Base-by-base conservation (phyloP, 257 asterid species). In the Schizonepeta tenuifolia region DNA sequence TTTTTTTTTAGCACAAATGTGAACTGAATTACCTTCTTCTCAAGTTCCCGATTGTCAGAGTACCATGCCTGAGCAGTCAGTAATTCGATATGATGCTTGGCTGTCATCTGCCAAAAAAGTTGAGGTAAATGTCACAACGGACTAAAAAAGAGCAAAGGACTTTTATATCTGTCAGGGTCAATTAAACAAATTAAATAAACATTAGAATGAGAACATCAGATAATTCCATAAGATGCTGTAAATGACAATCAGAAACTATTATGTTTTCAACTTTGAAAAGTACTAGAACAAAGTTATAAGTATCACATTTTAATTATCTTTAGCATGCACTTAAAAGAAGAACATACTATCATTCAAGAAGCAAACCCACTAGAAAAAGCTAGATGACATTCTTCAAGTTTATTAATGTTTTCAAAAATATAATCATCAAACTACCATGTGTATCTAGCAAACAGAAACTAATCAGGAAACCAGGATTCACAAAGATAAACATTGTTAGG, bases 11-110 rank as follows among this genome's bases (percentile, higher is more conserved):
- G n/a, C n/a, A n/a, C n/a, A n/a, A n/a, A n/a, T n/a, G 26, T 24
- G 2, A 24, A 24, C 26, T 24, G 2, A 24, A 24, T 31, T 72
- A 94, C 99, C 97, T 87, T 92, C 61, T 77, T 78, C 77, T 80
- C 77, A 68, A 95, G 95, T 79, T 90, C 96, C 79, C 72, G 79
- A 51, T 82, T 77, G 40, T 81, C 86, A 49, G 96, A 82, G 75
- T 76, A 80, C 98, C 99, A 95, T 69, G 97, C 96, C 81, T 92
- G 86, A 50, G 99, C 82, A 49, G 97, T 92, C 20, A 90, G 89
- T 76, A 85, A 75, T 72, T 90, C 96, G 61, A 88, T 84, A 75
- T 90, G 94, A 76, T 84, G 88, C 79, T 87, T 88, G 54, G 89
- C 93, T 56, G 78, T 68, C 61, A 90, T 79, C 98, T 94, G 90